Evolutionary conservation across 1,139 yeast genomes (phyloP), one percentile per base, ranked within the genome.

Genomic region (Kodamaea derodonti): DNA sequence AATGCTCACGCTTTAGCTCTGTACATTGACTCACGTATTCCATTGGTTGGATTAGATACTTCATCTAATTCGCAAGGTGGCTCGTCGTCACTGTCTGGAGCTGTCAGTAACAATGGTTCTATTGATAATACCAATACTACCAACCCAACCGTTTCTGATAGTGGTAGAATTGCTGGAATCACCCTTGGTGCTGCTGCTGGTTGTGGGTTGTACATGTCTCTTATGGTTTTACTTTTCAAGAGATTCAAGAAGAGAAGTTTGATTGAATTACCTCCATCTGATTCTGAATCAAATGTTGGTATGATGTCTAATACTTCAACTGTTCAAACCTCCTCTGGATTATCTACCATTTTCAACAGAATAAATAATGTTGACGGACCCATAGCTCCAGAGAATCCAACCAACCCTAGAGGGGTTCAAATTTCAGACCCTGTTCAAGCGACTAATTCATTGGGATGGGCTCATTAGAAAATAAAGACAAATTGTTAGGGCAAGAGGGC

Each of bases 131-230:
- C 41, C 9, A 36, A 33, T 4, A 24, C 46, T 9, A 51, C 50
- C 23, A 38, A 51, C 15, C 33, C 45, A 14, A 36, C 37, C 20
- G 44, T 55, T 4, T 38, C 51, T 27, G 54, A 55, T 39, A 65
- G 62, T 32, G 73, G 69, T 16, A 67, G 65, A 38, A 64, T 78
- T 29, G 73, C 78, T 14, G 84, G 83, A 24, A 65, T 80, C 23
- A 70, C 82, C 18, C 63, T 81, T 32, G 88, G 88, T 37, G 76
- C 84, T n/a, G 76, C 80, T 16, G 73, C 75, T 18, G 92, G 90
- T 36, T 75, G 80, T 38, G 63, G 72, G 5, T 54, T 72, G 17
- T 82, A 80, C 55, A 62, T 81, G 54, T 62, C 75, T 1, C 61
- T 76, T 28, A 69, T 82, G 70, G 62, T 69, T 27, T 51, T 54